Percentiles rank a stretch among this genome's conserved stretches.
Evolutionary conservation across 192 early-diverging fungal genomes (phyloP).

Genomic region (Podila epigama): DNA sequence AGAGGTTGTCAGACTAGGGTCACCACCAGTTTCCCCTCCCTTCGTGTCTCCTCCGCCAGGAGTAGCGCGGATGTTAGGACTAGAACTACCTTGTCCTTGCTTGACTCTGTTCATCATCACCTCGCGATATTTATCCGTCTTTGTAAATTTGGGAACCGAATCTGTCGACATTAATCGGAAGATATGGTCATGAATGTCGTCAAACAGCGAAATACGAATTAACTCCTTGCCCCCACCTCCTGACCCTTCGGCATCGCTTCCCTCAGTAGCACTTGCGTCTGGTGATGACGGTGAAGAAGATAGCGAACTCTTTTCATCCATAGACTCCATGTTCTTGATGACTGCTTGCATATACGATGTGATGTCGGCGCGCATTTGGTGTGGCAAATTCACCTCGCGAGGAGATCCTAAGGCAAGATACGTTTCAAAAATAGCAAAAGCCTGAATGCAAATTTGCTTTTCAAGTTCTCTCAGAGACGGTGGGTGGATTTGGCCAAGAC

Average conservation of each 20-base stretch:
- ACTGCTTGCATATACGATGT: constrained; percentile 56
- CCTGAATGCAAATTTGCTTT: constrained; percentile 58
- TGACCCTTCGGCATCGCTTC: neutral
- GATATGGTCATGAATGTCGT: constrained; percentile 70
- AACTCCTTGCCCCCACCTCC: constrained; percentile 4
- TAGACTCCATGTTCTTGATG: constrained; percentile 39
- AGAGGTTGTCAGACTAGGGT: neutral
- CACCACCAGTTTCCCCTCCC: neutral
- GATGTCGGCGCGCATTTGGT: constrained; percentile 55
- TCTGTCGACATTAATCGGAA: constrained; percentile 77
- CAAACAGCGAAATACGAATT: constrained; percentile 58
- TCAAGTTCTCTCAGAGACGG: constrained; percentile 33
- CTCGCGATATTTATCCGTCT: constrained; percentile 60
- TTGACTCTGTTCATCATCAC: constrained; percentile 47
- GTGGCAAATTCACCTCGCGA: constrained; percentile 61
- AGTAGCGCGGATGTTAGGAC: neutral
- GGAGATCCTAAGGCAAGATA: constrained; percentile 55
- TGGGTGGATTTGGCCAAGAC: constrained; percentile 5
- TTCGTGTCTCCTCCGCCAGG: neutral
- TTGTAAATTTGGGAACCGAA: constrained; percentile 78
- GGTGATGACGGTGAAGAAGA: constrained; percentile 26
- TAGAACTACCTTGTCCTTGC: neutral
- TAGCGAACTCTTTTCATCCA: constrained; percentile 24
- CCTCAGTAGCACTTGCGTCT: neutral
- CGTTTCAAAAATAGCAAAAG: constrained; percentile 58